Evolutionary conservation across 192 early-diverging fungal genomes (phyloP).

Genomic region (Coemansia sp.): DNA sequence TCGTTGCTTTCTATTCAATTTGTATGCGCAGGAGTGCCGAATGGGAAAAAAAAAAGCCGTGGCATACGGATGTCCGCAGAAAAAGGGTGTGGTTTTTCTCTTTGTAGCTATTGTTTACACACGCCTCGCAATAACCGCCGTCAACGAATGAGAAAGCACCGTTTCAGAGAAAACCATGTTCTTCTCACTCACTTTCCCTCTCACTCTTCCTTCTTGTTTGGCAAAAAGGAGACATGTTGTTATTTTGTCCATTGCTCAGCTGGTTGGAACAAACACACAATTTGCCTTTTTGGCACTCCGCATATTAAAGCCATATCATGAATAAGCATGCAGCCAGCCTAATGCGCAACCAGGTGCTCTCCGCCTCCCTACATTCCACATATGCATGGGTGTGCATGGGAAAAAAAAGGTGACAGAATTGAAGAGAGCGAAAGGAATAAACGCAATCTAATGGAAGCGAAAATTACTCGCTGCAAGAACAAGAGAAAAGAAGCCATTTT

Average conservation of each 20-base stretch:
- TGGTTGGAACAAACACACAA: not conserved
- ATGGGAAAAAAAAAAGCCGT: too few species aligned
- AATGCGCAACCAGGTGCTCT: not conserved
- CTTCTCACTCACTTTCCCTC: not conserved
- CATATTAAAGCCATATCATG: not conserved
- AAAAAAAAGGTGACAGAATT: conserved; percentile 11
- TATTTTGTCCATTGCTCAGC: not conserved
- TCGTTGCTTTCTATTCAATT: too few species aligned
- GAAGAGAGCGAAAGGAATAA: not conserved
- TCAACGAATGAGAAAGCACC: not conserved
- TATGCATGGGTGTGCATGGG: not conserved
- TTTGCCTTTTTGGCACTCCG: not conserved
- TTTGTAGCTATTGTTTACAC: not conserved
- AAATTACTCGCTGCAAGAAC: not conserved
- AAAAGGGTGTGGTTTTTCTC: not conserved
- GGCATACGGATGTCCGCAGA: not conserved
- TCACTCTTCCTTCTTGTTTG: not conserved
- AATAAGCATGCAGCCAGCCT: conserved; percentile 1
- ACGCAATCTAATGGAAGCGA: not conserved
- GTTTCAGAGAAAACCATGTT: not conserved
- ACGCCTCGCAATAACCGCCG: not conserved
- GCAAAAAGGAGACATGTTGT: not conserved
- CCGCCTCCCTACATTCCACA: not conserved
- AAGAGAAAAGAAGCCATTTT: not conserved
- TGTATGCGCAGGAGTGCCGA: too few species aligned